Base-by-base conservation (phyloP, 202 grass and related monocot species). In the Hordeum pubiflorum region DNA sequence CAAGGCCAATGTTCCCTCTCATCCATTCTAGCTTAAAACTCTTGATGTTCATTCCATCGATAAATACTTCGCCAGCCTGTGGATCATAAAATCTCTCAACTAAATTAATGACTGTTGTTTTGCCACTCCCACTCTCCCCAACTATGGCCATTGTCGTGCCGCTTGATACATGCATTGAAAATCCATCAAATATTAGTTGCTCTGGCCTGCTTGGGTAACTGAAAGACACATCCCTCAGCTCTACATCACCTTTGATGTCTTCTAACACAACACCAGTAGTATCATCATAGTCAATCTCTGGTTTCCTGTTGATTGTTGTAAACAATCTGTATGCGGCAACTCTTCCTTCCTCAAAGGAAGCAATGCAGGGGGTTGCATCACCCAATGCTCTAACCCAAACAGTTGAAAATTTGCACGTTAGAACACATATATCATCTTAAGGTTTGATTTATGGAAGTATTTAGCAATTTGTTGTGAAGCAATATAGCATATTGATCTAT, bases 41-140 rank as follows among this genome's bases (percentile, higher is more conserved):
- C 76, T 93, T 97, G 61, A 93, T 84, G 64, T 97, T 82, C 69
- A 90, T 52, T 61, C 91, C 87, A 65, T 97, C 94, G 32, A 97
- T 86, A 37, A 91, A 79, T 39, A 97, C 94, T 76, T 91, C 89
- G 29, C 94, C 91, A 73, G 79, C 76, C 66, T 90, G 91, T 27
- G 94, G 94, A 78, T 97, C 89, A 74, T 93, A 97, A 69, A 97
- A 97, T 79, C 86, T 88, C 89, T 97, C 89, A 21, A 93, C 87
- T 18, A 97, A 81, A 86, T 72, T 93, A 57, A 97, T 93, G 31
- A 93, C 77, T 3, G 94, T 97, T 60, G 91, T 91, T 64, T 93
- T 97, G 2, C 94, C 91, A 33, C 91, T 93, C 41, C 94, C 94
- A 78, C 94, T 91, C 23, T 93, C 91, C 80, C 94, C 94, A 36